A percentile compares a stretch with the other conserved stretches of the same genome.
phyloP scores from a whole-genome alignment of 2,329 filamentous ascomycete genomes.

The Arthrobotrys iridis region DNA sequence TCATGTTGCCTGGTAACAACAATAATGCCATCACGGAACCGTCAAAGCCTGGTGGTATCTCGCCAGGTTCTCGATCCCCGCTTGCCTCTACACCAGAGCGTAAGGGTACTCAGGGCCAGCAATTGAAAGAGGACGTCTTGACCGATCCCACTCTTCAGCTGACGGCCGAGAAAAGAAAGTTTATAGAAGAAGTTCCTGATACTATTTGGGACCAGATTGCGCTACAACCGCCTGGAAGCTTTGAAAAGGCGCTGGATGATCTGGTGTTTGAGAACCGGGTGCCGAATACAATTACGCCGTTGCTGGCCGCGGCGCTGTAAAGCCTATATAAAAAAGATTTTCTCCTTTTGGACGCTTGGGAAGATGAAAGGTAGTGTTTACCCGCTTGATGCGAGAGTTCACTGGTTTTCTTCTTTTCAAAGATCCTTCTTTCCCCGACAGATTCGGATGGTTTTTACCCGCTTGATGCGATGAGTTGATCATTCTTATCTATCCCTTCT shows the following conservation, averaged over 20 bases:
- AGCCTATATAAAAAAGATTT: neutral
- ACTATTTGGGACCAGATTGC: slow-evolving; percentile 33
- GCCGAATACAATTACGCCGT: neutral
- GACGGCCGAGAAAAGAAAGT: neutral
- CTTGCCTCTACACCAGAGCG: neutral
- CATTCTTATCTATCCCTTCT: neutral
- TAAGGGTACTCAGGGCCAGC: neutral
- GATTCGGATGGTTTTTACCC: slow-evolving; percentile 5
- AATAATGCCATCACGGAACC: neutral
- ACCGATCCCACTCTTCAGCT: slow-evolving; percentile 3
- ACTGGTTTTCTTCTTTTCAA: neutral
- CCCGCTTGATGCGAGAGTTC: slow-evolving; percentile 28
- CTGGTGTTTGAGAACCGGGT: slow-evolving; percentile 11
- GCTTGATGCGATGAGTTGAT: slow-evolving; percentile 28
- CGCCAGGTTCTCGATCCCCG: neutral
- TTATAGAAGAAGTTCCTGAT: slow-evolving; percentile 13
- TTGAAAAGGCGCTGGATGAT: slow-evolving; percentile 8
- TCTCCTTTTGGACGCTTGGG: neutral
- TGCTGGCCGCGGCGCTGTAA: neutral
- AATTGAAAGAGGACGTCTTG: slow-evolving; percentile 20
- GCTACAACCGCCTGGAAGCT: neutral
- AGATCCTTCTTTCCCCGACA: neutral
- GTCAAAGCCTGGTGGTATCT: neutral
- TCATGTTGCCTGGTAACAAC: neutral
- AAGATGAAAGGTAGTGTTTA: neutral